Percentiles rank a stretch among this genome's conserved stretches.
phyloP scores from a whole-genome alignment of 2,329 filamentous ascomycete species.

The Coccinonectria pachysandricola region DNA sequence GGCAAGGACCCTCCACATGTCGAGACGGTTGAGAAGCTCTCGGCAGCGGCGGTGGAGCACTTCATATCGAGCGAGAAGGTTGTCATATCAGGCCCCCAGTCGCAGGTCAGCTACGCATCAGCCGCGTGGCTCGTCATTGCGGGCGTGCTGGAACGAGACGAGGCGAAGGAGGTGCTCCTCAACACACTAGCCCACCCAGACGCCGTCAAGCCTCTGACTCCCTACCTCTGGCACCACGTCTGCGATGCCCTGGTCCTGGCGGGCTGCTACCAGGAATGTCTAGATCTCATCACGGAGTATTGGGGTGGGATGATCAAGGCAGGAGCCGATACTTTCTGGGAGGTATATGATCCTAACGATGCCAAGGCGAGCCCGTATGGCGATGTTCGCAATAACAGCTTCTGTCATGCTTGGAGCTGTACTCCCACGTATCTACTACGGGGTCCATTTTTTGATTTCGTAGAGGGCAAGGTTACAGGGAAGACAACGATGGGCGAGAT shows the following conservation, averaged over 20 bases:
- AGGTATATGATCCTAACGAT: slow-evolving; percentile 8
- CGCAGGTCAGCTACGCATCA: slow-evolving; percentile 6
- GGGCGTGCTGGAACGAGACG: slow-evolving; percentile 1
- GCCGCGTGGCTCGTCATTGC: slow-evolving; percentile 6
- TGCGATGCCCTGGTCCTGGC: slow-evolving; percentile 7
- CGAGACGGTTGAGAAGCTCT: slow-evolving; percentile 4
- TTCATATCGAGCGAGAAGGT: slow-evolving; percentile 4
- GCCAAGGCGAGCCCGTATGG: slow-evolving; percentile 7
- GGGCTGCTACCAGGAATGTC: slow-evolving; percentile 6
- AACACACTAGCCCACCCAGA: slow-evolving; percentile 4
- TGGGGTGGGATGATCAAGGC: slow-evolving; percentile 10
- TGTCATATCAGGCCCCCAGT: slow-evolving; percentile 4
- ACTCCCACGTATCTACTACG: slow-evolving; percentile 7
- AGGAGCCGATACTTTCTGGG: slow-evolving; percentile 9
- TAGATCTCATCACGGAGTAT: slow-evolving; percentile 6
- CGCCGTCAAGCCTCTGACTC: slow-evolving; percentile 6
- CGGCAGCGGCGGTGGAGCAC: slow-evolving; percentile 2
- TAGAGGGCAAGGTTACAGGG: slow-evolving; percentile 3
- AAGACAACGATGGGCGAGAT: slow-evolving; percentile 7
- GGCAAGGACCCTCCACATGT: slow-evolving; percentile 4
- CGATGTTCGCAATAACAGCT: slow-evolving; percentile 10
- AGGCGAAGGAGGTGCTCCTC: slow-evolving; percentile 2
- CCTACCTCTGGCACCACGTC: slow-evolving; percentile 10
- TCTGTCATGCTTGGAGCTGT: slow-evolving; percentile 11
- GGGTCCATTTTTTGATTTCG: slow-evolving; percentile 1